A percentile compares a stretch with the other conserved stretches of the same genome.
These are phyloP conservation scores for Trichoderma simmonsii DNA, from an alignment of 2,329 filamentous ascomycete genomes.

Conservation along the genomic window DNA sequence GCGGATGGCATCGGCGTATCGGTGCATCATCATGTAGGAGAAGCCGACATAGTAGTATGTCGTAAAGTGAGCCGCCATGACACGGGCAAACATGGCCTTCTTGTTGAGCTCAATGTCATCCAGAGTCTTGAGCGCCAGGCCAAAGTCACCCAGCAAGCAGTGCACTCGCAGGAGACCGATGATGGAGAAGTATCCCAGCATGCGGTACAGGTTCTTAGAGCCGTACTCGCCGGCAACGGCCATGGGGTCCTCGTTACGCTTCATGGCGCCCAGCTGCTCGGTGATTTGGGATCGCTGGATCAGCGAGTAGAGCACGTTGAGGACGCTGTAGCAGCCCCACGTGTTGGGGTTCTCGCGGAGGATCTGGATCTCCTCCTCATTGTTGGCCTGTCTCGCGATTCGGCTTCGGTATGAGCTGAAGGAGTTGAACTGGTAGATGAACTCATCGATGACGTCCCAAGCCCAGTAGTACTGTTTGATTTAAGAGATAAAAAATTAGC, in stretches of 20 bases:
- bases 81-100: conserved; percentile 99
- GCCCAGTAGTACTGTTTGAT: conserved; percentile 87
- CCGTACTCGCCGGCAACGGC: conserved; percentile 93
- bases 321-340: conserved; percentile 98
- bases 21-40: conserved; percentile 99
- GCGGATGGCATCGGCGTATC: conserved; percentile 97
- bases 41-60: conserved; percentile 99
- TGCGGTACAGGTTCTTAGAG: conserved; percentile 89
- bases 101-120: conserved; percentile 99
- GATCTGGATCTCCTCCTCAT: conserved; percentile 87
- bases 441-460: conserved; percentile 99
- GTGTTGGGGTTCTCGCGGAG: conserved; percentile 97
- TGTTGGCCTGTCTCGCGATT: conserved; percentile 76
- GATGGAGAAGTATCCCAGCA: conserved; percentile 99
- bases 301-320: conserved; percentile 98
- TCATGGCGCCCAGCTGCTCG: conserved; percentile 93
- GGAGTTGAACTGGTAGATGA: conserved; percentile 99
- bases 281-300: conserved; percentile 98
- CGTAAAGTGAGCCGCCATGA: conserved; percentile 99
- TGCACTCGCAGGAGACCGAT: conserved; percentile 95
- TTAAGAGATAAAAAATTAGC: background rate
- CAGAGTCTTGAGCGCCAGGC: conserved; percentile 94
- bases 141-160: conserved; percentile 95
- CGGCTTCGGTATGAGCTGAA: conserved; percentile 97
- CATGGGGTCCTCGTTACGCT: conserved; percentile 85